Conservation (phyloP, 1,284 basidiomycete genomes). For the Pyrrhoderma noxium region DNA sequence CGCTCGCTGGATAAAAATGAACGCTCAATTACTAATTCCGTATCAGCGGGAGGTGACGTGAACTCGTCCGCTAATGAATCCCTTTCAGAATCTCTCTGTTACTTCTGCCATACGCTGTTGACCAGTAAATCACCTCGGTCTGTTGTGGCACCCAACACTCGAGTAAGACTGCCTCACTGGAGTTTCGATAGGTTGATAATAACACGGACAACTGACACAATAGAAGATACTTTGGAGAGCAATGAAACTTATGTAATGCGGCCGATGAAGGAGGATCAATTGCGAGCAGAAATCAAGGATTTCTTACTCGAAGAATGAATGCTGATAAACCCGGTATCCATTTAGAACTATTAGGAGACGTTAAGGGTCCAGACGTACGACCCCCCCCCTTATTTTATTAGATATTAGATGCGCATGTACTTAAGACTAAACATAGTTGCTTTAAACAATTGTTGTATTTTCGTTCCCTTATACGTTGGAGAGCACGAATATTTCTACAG, state of each 20-base stretch:
- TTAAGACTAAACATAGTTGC: no score
- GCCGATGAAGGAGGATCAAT: slow-evolving; percentile 23
- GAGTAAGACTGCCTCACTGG: slow-evolving; percentile 35
- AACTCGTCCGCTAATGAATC: slow-evolving; percentile 12
- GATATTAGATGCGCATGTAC: no score
- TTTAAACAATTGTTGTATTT: no score
- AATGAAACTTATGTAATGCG: slow-evolving; percentile 22
- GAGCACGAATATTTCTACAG: no score
- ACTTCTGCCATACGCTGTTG: slow-evolving; percentile 66
- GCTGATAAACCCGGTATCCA: no score
- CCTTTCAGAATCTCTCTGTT: slow-evolving; percentile 54
- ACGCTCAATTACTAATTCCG: not conserved
- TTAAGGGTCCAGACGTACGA: no score
- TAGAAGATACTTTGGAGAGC: not conserved
- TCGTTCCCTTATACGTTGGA: no score
- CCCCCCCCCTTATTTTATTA: no score
- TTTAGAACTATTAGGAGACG: no score
- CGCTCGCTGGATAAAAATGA: slow-evolving; percentile 37
- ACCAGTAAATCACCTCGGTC: slow-evolving; percentile 39
- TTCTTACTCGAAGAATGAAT: slow-evolving; percentile 28
- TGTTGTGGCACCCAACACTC: not conserved
- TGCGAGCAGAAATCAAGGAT: slow-evolving; percentile 29
- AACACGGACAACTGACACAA: not conserved
- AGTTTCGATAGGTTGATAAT: slow-evolving; percentile 14
- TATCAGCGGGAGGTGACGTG: slow-evolving; percentile 24